Evolutionary conservation across 1,284 basidiomycete species (phyloP), one percentile per base, ranked within the genome.

Genomic region (Trametes pubescens): DNA sequence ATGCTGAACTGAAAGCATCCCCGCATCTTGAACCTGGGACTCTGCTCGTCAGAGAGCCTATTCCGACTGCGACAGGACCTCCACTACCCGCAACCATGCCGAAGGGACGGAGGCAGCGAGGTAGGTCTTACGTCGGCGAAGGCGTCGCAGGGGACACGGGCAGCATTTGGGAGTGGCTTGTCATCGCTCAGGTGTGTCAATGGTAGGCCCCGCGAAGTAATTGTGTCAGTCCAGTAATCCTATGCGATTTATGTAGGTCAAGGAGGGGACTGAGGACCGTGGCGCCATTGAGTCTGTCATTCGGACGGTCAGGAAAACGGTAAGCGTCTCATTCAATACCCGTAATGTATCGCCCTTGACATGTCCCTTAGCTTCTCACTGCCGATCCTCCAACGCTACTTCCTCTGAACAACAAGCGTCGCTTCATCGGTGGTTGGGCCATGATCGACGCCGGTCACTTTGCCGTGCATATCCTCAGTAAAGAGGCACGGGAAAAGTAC

Each of bases 371-470:
- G 89, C 77, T 90, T 18, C 75, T 88, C 55, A 78, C 78, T 13
- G 75, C 78, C 56, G 71, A 82, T 10, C 87, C 89, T 0, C 86
- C 88, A 7, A 69, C 91, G 21, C 72, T 79, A 18, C 77, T 93
- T 16, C 86, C 88, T 2, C 83, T 83, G 14, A 90, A 90, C 66
- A 79, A 83, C 26, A 88, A 86, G 69, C 81, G 82, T 38, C 78
- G 83, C 24, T 80, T 81, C 55, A 81, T 84, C 65, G 86, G 88
- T 61, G 90, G 89, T n/a, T 93, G 92, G 91, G 88, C 88, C 2
- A 86, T 93, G 87, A 79, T 93, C 54, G 92, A 93, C 73, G 91
- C 84, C 10, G 91, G 91, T 38, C 81, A 86, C 47, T 91, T 92
- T 79, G 92, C 87, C 2, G 86, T 93, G 11, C 91, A 93, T 72